Evolutionary conservation across 768 basidiomycete species (phyloP).

Genomic region (Termitomyces sp.): DNA sequence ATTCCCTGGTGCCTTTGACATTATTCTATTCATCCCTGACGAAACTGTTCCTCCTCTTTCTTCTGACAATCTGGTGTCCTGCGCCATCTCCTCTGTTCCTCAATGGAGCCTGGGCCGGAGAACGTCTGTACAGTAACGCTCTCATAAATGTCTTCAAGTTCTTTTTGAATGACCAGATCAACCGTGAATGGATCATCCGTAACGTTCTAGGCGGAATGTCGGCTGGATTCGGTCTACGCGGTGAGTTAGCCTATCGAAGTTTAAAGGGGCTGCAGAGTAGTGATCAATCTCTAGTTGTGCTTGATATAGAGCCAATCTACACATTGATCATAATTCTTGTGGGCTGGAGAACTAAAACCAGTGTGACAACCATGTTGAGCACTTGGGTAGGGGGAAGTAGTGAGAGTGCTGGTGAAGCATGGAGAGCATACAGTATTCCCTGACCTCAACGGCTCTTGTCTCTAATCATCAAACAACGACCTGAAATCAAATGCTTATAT

Average conservation of each 20-base stretch:
- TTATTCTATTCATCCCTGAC: constrained; percentile 81
- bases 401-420: constrained; percentile 53
- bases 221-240: constrained; percentile 79
- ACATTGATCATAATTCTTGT: constrained; percentile 69
- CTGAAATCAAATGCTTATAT: too few species aligned
- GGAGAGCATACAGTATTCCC: constrained; percentile 82
- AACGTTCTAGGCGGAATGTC: constrained; percentile 85
- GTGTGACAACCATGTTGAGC: constrained; percentile 53
- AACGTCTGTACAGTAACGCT: constrained; percentile 23
- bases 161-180: constrained; percentile 68
- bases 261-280: neutral
- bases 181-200: constrained; percentile 79
- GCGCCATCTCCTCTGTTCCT: constrained; percentile 22
- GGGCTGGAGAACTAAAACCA: constrained; percentile 71
- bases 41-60: constrained; percentile 77
- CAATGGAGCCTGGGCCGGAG: constrained; percentile 21
- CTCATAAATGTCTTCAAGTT: constrained; percentile 40
- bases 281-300: constrained; percentile 42
- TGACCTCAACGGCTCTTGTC: constrained; percentile 16
- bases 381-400: constrained; percentile 61
- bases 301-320: constrained; percentile 70
- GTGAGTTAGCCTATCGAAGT: constrained; percentile 29
- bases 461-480: neutral
- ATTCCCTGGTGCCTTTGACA: constrained; percentile 72
- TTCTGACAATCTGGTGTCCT: constrained; percentile 77